Conservation (phyloP, 2,329 filamentous ascomycete genomes). For the Fusarium denticulatum region DNA sequence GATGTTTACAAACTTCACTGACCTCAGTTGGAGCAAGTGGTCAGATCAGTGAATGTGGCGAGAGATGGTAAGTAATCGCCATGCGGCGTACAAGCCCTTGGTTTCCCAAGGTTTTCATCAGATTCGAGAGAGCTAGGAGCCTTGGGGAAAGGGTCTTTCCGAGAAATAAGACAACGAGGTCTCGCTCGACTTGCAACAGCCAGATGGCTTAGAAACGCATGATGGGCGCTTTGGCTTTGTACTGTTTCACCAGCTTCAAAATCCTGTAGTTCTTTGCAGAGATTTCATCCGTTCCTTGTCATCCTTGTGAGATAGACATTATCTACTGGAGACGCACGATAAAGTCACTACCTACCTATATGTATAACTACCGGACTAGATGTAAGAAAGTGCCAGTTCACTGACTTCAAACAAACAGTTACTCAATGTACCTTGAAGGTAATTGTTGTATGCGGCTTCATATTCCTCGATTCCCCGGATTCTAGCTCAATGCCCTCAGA, state of each 20-base stretch:
- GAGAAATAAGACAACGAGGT: slow-evolving; percentile 24
- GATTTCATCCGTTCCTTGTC: not conserved
- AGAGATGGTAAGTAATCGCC: slow-evolving; percentile 45
- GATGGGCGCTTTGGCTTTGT: not conserved
- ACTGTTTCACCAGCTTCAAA: not conserved
- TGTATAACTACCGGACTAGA: not conserved
- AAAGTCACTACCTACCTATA: not conserved
- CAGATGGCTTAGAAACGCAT: not conserved
- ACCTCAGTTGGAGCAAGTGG: not conserved
- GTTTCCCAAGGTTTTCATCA: slow-evolving; percentile 59
- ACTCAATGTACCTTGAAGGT: slow-evolving; percentile 15
- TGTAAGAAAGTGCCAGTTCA: slow-evolving; percentile 13
- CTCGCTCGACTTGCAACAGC: not conserved
- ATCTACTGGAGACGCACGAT: not conserved
- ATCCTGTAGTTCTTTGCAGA: not conserved
- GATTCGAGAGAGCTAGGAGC: slow-evolving; percentile 59
- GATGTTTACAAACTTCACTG: not conserved
- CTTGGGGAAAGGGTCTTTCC: slow-evolving; percentile 66
- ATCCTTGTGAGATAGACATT: not conserved
- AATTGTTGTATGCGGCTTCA: slow-evolving; percentile 20
- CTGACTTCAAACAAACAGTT: slow-evolving; percentile 5
- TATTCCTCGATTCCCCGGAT: not conserved
- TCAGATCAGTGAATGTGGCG: not conserved
- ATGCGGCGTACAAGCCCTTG: slow-evolving; percentile 62
- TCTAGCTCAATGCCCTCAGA: not conserved